Evolutionary conservation across 208 protist genomes (phyloP).

Genomic region (Leishmania gerbilli): DNA sequence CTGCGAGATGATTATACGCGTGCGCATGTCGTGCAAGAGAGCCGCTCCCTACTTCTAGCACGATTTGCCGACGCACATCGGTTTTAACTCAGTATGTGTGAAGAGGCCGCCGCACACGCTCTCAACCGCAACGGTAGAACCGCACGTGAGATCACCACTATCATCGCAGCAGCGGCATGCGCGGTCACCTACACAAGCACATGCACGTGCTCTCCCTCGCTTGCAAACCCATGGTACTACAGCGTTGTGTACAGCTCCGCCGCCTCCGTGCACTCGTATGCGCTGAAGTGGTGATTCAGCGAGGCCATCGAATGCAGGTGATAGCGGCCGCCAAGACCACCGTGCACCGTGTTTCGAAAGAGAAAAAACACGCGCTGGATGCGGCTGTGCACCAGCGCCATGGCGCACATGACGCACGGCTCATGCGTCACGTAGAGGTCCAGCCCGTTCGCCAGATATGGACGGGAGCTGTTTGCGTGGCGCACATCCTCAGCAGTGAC

Average conservation of each 20-base stretch:
- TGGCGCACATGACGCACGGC: slow-evolving; percentile 94
- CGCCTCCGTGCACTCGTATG: slow-evolving; percentile 51
- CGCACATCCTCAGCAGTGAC: neutral
- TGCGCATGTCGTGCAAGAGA: neutral
- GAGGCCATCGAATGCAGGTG: slow-evolving; percentile 72
- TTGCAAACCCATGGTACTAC: neutral
- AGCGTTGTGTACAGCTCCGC: slow-evolving; percentile 25
- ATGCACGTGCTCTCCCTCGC: neutral
- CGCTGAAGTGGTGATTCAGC: slow-evolving; percentile 89
- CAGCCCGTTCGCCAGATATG: slow-evolving; percentile 89
- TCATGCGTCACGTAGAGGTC: slow-evolving; percentile 91
- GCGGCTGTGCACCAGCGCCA: slow-evolving; percentile 94
- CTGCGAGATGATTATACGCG: neutral
- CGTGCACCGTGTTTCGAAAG: slow-evolving; percentile 64
- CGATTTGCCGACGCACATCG: neutral
- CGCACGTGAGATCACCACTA: neutral
- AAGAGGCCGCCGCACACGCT: neutral
- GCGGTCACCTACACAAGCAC: neutral
- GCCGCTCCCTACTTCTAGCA: neutral
- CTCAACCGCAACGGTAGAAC: neutral
- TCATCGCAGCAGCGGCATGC: neutral
- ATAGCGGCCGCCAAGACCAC: slow-evolving; percentile 69
- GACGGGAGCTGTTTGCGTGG: slow-evolving; percentile 9
- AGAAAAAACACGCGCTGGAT: slow-evolving; percentile 84
- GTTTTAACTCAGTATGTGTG: neutral